phyloP scores from a whole-genome alignment of 2,329 filamentous ascomycete genomes.

The Domatiomyces catenatus region DNA sequence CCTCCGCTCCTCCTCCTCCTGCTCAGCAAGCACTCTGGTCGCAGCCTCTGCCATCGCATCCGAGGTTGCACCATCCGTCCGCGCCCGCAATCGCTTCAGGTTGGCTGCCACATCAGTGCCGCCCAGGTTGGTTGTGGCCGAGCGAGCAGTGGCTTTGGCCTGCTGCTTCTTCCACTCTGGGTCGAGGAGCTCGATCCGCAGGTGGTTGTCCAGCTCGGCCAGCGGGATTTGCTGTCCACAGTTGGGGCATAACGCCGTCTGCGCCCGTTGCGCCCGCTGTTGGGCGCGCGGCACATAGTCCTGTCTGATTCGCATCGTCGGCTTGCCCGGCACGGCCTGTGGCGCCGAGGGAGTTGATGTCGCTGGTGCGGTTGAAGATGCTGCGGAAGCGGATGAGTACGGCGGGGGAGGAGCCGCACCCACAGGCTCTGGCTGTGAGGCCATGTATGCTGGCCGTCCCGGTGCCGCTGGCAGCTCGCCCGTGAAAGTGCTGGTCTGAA shows the following conservation, averaged over 20 bases:
- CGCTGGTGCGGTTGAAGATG: conserved; percentile 59
- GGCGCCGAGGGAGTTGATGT: conserved; percentile 42
- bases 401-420: conserved; percentile 8
- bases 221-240: conserved; percentile 81
- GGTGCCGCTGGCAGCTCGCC: conserved; percentile 11
- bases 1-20: conserved; percentile 48
- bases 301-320: conserved; percentile 75
- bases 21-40: conserved; percentile 46
- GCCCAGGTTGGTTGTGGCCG: conserved; percentile 70
- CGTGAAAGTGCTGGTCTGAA: conserved; percentile 21
- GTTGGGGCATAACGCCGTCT: conserved; percentile 69
- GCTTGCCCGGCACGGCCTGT: conserved; percentile 19
- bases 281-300: conserved; percentile 81
- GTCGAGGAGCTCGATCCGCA: conserved; percentile 87
- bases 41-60: conserved; percentile 19
- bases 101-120: conserved; percentile 84
- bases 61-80: conserved; percentile 62
- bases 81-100: conserved; percentile 79
- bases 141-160: conserved; percentile 71
- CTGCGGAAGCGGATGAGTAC: conserved; percentile 18
- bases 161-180: conserved; percentile 93
- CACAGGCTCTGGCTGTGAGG: conserved; percentile 19
- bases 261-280: conserved; percentile 48
- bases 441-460: conserved; percentile 17
- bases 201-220: conserved; percentile 77